A percentile compares a stretch with the other conserved stretches of the same genome.
These are phyloP conservation scores for Sclerotinia minor DNA, from an alignment of 2,329 filamentous ascomycete genomes.

Conservation along the genomic window DNA sequence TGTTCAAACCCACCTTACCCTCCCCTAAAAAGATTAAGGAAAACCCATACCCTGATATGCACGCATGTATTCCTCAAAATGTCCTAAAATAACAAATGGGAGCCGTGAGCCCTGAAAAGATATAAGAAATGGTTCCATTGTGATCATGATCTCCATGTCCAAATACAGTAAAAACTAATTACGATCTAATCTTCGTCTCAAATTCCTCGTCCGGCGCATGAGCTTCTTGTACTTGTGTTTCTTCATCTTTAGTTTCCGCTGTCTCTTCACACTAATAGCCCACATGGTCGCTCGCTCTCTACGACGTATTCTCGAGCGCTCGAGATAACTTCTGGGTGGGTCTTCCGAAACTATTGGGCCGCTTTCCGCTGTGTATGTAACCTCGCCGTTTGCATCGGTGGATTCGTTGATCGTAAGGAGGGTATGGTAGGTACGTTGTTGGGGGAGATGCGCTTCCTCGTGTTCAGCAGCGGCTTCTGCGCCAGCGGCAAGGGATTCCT, in stretches of 20 bases:
- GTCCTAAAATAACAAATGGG: neutral
- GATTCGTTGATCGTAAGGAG: slow-evolving; percentile 69
- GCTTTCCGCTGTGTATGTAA: slow-evolving; percentile 61
- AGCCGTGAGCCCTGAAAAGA: neutral
- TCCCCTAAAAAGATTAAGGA: slow-evolving; percentile 15
- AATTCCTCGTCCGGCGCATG: slow-evolving; percentile 84
- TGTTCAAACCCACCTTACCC: neutral
- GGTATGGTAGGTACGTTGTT: slow-evolving; percentile 61
- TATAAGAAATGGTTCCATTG: neutral
- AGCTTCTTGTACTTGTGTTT: slow-evolving; percentile 99
- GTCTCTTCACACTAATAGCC: slow-evolving; percentile 86
- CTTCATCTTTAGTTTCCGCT: slow-evolving; percentile 98
- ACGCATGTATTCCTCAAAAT: slow-evolving; percentile 2
- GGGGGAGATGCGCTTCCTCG: slow-evolving; percentile 45
- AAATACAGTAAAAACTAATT: slow-evolving; percentile 34
- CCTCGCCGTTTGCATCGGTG: slow-evolving; percentile 58
- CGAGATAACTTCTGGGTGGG: slow-evolving; percentile 57
- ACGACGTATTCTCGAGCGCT: slow-evolving; percentile 64
- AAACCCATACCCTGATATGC: slow-evolving; percentile 16
- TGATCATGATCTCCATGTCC: slow-evolving; percentile 6
- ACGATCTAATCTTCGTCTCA: slow-evolving; percentile 67
- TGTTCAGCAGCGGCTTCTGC: slow-evolving; percentile 41
- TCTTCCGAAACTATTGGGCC: slow-evolving; percentile 55
- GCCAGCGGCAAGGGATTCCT: slow-evolving; percentile 44
- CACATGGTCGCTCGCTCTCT: slow-evolving; percentile 61